Evolutionary conservation across 2,329 filamentous ascomycete genomes (phyloP).

Genomic region (Aspergillus transmontanensis): DNA sequence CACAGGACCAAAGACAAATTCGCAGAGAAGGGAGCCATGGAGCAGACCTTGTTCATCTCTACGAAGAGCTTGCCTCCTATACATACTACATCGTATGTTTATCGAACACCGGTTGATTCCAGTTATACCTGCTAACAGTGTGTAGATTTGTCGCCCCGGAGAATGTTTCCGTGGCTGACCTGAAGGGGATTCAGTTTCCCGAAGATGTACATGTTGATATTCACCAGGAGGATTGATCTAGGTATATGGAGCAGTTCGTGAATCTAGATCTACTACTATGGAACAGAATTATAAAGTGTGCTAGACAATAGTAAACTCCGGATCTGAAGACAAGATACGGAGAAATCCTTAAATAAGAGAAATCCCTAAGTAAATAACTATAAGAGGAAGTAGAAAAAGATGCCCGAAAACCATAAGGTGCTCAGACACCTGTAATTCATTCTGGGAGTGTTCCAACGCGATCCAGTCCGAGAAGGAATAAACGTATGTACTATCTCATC

Average conservation of each 20-base stretch:
- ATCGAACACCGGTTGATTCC: not conserved
- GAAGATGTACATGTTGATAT: conserved; percentile 16
- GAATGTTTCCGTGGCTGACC: conserved; percentile 11
- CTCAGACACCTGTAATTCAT: not conserved
- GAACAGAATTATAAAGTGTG: not conserved
- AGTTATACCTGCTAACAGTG: not conserved
- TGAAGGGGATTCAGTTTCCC: conserved; percentile 15
- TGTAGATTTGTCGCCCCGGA: conserved; percentile 16
- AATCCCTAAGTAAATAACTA: not conserved
- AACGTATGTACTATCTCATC: not conserved
- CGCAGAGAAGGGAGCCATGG: conserved; percentile 16
- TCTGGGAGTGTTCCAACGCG: not conserved
- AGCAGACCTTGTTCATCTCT: conserved; percentile 18
- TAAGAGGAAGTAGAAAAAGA: not conserved
- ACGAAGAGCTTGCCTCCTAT: conserved; percentile 19
- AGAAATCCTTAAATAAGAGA: not conserved
- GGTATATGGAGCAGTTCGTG: too few relatives aligned
- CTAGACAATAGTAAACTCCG: not conserved
- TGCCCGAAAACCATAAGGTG: not conserved
- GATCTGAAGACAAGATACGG: not conserved
- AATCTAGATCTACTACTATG: not conserved
- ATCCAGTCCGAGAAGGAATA: not conserved
- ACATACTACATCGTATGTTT: conserved; percentile 19
- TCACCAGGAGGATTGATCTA: conserved; percentile 5
- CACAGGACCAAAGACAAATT: conserved; percentile 13